Evolutionary conservation across 2,329 filamentous ascomycete species (phyloP), one percentile per base, ranked within the genome.

Genomic region (Fulvia fulva): DNA sequence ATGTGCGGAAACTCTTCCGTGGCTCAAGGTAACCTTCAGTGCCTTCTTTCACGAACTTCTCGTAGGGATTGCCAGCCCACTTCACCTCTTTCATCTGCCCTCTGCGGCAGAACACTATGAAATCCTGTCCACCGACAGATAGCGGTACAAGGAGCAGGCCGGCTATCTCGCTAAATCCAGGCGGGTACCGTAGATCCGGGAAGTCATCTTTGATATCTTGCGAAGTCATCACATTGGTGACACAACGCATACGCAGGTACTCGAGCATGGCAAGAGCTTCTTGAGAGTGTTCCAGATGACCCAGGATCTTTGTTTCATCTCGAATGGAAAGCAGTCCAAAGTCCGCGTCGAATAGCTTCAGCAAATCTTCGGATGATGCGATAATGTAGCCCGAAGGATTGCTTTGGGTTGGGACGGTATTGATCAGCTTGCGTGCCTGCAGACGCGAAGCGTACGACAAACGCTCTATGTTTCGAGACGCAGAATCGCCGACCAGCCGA

Each of bases 341-440:
- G 67, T 96, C 91, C 0, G 91, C 91, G 68, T 94, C 86, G 63
- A 96, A 96, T 0, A 96, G 79, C 65, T 86, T 90, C 3, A 96
- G 72, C 0, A 96, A 75, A 67, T 96, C 91, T 54, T 95, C 90
- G 0, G 90, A 94, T 0, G 90, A 94, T 0, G 91, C 91, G 57
- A 95, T 87, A 50, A 96, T 96, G 70, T 96, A 96, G 0, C 91
- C 91, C 0, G 90, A 90, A 0, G 91, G 90, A 53, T 93, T 96
- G 55, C 86, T 83, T 61, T 91, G 83, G 0, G 89, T 90, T 0
- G 91, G 88, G 0, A 88, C 85, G 0, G 90, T 93, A 63, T 93
- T 94, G 71, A 95, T 95, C 16, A 96, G 80, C 69, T 96, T 96
- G 23, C 91, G 84, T 5, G 91, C 90, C 65, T 96, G 90, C 0